phyloP scores from a whole-genome alignment of 148 eudicot genomes.

The Vaccinium corymbosum region DNA sequence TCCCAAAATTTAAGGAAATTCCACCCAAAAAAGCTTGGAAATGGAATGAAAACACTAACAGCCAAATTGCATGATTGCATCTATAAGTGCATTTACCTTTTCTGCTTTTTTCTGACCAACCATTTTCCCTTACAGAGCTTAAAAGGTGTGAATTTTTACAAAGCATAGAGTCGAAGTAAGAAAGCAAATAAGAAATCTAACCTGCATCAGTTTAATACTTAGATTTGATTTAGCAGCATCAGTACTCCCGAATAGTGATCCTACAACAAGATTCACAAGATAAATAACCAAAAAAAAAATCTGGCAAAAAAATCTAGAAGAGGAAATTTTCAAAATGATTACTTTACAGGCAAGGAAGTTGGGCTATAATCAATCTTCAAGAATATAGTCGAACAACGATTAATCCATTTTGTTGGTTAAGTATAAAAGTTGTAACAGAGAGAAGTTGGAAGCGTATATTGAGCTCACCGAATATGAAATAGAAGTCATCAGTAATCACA shows the following conservation, averaged over 20 bases:
- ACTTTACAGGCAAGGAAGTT: background rate
- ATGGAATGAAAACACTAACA: background rate
- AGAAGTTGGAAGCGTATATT: background rate
- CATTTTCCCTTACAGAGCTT: background rate
- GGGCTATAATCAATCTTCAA: background rate
- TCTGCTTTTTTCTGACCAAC: background rate
- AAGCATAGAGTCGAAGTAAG: background rate
- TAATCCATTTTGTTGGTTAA: background rate
- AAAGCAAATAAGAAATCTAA: conserved; percentile 21
- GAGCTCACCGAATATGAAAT: conserved; percentile 67
- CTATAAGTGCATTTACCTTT: background rate
- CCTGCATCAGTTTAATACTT: conserved; percentile 85
- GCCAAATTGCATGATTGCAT: background rate
- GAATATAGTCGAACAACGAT: background rate
- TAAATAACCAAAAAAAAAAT: conserved; percentile 4
- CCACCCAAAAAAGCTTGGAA: background rate
- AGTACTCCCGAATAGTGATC: conserved; percentile 73
- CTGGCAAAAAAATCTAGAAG: background rate
- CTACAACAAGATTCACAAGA: conserved; percentile 33
- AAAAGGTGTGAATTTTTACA: background rate
- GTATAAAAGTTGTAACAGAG: background rate
- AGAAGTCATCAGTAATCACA: conserved; percentile 72
- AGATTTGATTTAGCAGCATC: conserved; percentile 68
- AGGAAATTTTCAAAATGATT: background rate
- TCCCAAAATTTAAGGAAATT: background rate